phyloP scores from a whole-genome alignment of 257 asterid genomes.

The Forsythia viridissima region DNA sequence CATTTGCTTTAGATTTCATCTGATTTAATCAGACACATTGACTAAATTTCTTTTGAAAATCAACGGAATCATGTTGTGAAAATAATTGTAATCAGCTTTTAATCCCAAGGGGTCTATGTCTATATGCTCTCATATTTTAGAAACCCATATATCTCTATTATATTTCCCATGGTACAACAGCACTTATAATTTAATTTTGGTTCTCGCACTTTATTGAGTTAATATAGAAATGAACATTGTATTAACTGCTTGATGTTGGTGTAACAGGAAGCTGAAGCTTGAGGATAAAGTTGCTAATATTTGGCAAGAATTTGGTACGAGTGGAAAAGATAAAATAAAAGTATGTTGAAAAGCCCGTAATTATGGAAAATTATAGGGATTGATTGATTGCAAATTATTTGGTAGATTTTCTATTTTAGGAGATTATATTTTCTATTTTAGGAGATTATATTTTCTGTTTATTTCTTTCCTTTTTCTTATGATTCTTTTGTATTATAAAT shows the following conservation, averaged over 20 bases:
- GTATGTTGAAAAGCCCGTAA: too few species aligned
- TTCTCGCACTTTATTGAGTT: constrained; percentile 11
- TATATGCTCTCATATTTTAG: constrained; percentile 2
- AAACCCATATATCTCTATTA: neutral
- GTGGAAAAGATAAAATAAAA: constrained; percentile 82
- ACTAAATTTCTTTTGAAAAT: neutral
- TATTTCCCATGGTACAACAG: neutral
- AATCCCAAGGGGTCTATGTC: constrained; percentile 8
- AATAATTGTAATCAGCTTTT: neutral
- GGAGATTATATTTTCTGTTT: too few species aligned
- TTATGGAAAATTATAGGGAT: too few species aligned
- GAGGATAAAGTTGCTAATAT: constrained; percentile 68
- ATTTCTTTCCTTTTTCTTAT: too few species aligned
- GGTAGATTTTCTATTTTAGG: too few species aligned
- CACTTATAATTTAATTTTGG: neutral
- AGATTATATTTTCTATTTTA: too few species aligned
- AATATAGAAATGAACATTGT: neutral
- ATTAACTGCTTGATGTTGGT: constrained; percentile 28
- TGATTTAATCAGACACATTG: neutral
- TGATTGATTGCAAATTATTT: too few species aligned
- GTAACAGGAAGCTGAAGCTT: constrained; percentile 75
- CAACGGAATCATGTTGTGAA: neutral
- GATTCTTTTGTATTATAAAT: too few species aligned
- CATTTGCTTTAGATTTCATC: neutral
- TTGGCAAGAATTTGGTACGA: constrained; percentile 87